A percentile compares a stretch with the other conserved stretches of the same genome.
phyloP scores from a whole-genome alignment of 257 asterid genomes.

The Eustoma russellianum region DNA sequence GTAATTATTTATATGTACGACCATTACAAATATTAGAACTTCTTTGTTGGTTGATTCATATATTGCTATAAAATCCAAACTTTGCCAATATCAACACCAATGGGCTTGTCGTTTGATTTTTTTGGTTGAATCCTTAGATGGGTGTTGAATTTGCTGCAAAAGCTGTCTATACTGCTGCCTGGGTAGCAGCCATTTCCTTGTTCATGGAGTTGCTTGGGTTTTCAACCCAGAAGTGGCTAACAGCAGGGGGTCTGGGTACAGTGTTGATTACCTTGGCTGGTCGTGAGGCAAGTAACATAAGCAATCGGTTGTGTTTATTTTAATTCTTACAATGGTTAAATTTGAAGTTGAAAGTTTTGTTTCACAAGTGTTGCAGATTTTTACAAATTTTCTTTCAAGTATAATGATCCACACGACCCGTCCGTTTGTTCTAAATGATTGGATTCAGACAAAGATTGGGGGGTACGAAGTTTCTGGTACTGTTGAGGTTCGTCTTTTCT shows the following conservation, averaged over 20 bases:
- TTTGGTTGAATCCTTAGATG: conserved; percentile 48
- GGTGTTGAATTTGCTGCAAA: conserved; percentile 95
- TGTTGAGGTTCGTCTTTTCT: conserved; percentile 62
- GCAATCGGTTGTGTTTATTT: not conserved
- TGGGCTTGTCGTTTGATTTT: not conserved
- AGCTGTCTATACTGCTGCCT: conserved; percentile 83
- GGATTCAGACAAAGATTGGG: conserved; percentile 96
- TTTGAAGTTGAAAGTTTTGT: conserved; percentile 1
- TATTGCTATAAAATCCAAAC: not conserved
- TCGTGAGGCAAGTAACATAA: conserved; percentile 58
- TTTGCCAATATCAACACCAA: not conserved
- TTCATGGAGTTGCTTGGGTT: conserved; percentile 98
- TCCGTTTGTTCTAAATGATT: conserved; percentile 81
- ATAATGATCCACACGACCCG: conserved; percentile 94
- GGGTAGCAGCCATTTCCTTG: conserved; percentile 94
- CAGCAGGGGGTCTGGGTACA: conserved; percentile 99
- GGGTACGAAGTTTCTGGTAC: conserved; percentile 98
- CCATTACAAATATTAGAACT: too few relatives aligned
- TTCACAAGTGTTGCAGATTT: conserved; percentile 47
- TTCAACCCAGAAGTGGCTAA: conserved; percentile 95
- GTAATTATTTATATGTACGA: too few relatives aligned
- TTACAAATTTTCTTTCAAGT: conserved; percentile 97
- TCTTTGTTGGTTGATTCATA: not conserved
- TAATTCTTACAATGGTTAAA: too few relatives aligned
- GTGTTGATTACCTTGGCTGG: conserved; percentile 99